Evolutionary conservation across 2,329 filamentous ascomycete genomes (phyloP), one percentile per base, ranked within the genome.

Genomic region (Venturia asperata): DNA sequence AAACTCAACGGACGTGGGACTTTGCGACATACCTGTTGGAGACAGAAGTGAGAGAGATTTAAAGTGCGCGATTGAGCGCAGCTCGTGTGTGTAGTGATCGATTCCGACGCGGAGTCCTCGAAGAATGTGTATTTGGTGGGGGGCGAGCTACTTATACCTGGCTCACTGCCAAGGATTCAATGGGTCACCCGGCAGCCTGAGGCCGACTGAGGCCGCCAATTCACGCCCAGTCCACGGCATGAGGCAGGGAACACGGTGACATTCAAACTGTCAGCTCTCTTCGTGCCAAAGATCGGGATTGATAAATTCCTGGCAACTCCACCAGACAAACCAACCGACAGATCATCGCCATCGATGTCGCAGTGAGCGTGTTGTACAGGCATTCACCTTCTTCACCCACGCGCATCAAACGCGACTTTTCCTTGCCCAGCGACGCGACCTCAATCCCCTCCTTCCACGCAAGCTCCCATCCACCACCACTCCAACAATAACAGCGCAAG

Each of bases 71-170:
- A 47, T 21, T 47, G 45, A 47, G 45, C 45, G 45, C n/a, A 47
- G 45, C 41, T 34, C 30, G 27, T 42, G 42, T 30, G 11, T 49
- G 62, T 64, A 63, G 64, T 67, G 62, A 65, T 62, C 30, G 58
- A 65, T 45, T 64, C 66, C 62, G 66, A 67, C 66, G 63, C 66
- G 66, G 66, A 67, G 66, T 67, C 66, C 64, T 67, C 58, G 58
- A 66, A 41, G 64, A 64, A 45, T 41, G 55, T 41, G 61, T 47
- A 21, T 19, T 27, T 10, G 52, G 30, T 34, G 52, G 52, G 52
- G 30, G 52, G 52, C 30, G 11, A 19, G 27, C 3, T 37, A n/a
- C n/a, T 30, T 58, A 37, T 15, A 37, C 30, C 6, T 9, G 5
- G 52, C 47, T 11, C 45, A 11, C n/a, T 34, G 52, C 52, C 52